These are phyloP conservation scores for Leptographium lundbergii DNA, from an alignment of 2,329 filamentous ascomycete species.

Conservation along the genomic window DNA sequence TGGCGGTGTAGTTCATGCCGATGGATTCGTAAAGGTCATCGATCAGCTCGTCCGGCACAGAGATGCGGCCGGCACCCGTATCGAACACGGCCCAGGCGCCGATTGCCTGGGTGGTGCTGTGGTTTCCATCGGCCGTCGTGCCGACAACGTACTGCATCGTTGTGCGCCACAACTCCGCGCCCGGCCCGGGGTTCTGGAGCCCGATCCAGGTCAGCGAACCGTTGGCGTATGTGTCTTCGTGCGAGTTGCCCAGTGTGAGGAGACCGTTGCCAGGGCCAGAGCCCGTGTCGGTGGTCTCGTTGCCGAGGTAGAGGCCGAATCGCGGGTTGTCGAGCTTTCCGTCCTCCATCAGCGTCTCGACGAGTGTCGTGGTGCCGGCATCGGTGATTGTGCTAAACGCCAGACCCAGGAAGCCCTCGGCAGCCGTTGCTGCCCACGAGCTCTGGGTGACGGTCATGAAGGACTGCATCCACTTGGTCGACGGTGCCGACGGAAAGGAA, in stretches of 20 bases:
- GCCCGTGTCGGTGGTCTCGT: slow-evolving; percentile 17
- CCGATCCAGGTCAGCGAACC: slow-evolving; percentile 12
- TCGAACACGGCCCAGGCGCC: slow-evolving; percentile 10
- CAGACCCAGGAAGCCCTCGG: slow-evolving; percentile 23
- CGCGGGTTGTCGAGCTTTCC: slow-evolving; percentile 18
- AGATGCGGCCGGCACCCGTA: neutral
- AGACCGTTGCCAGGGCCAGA: slow-evolving; percentile 9
- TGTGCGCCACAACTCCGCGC: slow-evolving; percentile 20
- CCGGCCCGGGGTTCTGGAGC: slow-evolving; percentile 2
- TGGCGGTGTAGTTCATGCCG: slow-evolving; percentile 13
- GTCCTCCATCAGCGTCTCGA: slow-evolving; percentile 20
- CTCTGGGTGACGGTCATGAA: slow-evolving; percentile 20
- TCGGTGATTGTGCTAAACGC: slow-evolving; percentile 20
- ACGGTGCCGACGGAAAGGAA: slow-evolving; percentile 1
- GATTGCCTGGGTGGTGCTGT: slow-evolving; percentile 20
- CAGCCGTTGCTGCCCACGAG: slow-evolving; percentile 17
- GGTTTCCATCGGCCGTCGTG: slow-evolving; percentile 13
- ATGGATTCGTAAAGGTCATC: slow-evolving; percentile 16
- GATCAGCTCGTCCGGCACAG: slow-evolving; percentile 15
- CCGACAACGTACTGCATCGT: slow-evolving; percentile 11
- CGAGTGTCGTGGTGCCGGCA: slow-evolving; percentile 17
- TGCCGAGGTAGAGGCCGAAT: slow-evolving; percentile 12
- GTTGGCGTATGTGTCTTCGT: slow-evolving; percentile 18
- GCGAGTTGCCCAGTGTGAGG: slow-evolving; percentile 12
- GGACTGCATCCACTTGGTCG: slow-evolving; percentile 15